Conservation (phyloP, 2,329 filamentous ascomycete genomes). For the Microcera coccophila region DNA sequence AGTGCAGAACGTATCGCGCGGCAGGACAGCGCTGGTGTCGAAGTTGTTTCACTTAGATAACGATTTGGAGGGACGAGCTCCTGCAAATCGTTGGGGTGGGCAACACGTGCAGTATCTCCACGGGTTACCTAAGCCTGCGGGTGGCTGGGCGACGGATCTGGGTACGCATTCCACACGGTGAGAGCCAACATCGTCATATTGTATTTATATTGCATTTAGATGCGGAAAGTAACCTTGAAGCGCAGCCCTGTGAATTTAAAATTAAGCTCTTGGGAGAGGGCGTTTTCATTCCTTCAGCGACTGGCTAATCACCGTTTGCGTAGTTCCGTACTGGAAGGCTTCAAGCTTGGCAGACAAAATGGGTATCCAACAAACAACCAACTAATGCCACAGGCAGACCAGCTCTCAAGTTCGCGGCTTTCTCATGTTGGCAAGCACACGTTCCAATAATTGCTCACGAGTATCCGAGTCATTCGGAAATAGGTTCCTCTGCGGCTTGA, state of each 20-base stretch:
- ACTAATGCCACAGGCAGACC: too few species aligned
- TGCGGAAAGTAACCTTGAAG: too few species aligned
- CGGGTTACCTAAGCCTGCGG: not conserved
- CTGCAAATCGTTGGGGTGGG: conserved; percentile 13
- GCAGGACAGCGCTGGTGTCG: conserved; percentile 10
- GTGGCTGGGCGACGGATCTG: not conserved
- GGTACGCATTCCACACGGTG: too few species aligned
- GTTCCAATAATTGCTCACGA: conserved; percentile 44
- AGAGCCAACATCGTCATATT: too few species aligned
- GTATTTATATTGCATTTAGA: too few species aligned
- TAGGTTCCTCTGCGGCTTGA: conserved; percentile 40
- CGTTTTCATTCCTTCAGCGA: too few species aligned
- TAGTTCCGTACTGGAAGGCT: too few species aligned
- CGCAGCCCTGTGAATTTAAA: too few species aligned
- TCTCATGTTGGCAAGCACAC: conserved; percentile 45
- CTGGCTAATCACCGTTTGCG: too few species aligned
- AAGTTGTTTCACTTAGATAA: conserved; percentile 12
- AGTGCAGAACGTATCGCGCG: conserved; percentile 7
- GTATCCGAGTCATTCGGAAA: conserved; percentile 42
- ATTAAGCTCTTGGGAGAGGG: too few species aligned
- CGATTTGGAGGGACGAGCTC: conserved; percentile 15
- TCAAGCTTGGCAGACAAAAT: too few species aligned
- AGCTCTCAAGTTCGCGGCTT: not conserved
- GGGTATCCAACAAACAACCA: too few species aligned
- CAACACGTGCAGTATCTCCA: conserved; percentile 22